These are phyloP conservation scores for Blumeriella jaapii DNA, from an alignment of 2,329 filamentous ascomycete genomes.

Conservation along the genomic window DNA sequence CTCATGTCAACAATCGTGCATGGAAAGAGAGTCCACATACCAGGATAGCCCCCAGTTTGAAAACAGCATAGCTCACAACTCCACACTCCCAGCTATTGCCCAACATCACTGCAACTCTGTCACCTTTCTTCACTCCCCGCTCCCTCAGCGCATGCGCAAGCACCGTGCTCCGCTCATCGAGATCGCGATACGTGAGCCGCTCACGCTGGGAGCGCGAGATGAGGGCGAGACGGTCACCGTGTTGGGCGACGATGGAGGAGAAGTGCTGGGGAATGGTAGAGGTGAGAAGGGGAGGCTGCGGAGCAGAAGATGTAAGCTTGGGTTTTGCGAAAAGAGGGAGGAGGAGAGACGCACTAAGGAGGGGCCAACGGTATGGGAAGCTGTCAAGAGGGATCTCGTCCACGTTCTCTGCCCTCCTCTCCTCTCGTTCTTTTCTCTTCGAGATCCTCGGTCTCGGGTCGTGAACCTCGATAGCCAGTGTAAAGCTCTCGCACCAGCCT, in stretches of 20 bases:
- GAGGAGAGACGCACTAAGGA: not conserved
- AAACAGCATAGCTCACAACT: conserved; percentile 76
- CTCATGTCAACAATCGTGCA: not conserved
- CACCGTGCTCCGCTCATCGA: conserved; percentile 67
- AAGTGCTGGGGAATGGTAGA: conserved; percentile 67
- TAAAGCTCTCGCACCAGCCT: too few species aligned
- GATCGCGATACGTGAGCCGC: conserved; percentile 58
- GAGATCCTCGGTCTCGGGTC: too few species aligned
- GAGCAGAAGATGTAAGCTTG: conserved; percentile 5
- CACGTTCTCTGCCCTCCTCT: not conserved
- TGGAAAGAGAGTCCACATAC: conserved; percentile 31
- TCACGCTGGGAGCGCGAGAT: conserved; percentile 39
- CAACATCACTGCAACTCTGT: conserved; percentile 74
- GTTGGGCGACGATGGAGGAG: conserved; percentile 45
- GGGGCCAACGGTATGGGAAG: too few species aligned
- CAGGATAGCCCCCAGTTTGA: conserved; percentile 87
- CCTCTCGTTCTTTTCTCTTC: not conserved
- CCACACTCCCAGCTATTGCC: conserved; percentile 81
- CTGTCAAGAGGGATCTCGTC: not conserved
- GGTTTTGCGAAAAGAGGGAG: conserved; percentile 1
- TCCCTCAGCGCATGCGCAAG: conserved; percentile 60
- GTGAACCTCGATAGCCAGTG: too few species aligned
- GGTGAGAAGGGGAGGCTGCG: conserved; percentile 52
- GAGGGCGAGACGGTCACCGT: conserved; percentile 53
- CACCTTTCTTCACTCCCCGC: conserved; percentile 66